A percentile compares a stretch with the other conserved stretches of the same genome.
Evolutionary conservation across 352 stramenopile species (phyloP).

Genomic region (Phytophthora kernoviae): DNA sequence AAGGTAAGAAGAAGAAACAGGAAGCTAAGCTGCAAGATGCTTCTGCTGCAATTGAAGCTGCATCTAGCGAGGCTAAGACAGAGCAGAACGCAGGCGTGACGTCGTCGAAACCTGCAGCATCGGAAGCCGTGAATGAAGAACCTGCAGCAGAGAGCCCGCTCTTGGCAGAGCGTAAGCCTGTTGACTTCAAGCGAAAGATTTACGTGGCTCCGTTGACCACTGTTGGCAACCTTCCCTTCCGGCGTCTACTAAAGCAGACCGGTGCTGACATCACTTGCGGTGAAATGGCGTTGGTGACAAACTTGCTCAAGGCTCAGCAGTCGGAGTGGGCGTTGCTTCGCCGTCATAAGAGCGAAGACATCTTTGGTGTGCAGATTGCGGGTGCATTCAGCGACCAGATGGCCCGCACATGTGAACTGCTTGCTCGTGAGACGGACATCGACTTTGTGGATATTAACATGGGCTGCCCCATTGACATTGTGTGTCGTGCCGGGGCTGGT

Average conservation of each 20-base stretch:
- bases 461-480: slow-evolving; percentile 98
- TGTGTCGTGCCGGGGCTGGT: slow-evolving; percentile 88
- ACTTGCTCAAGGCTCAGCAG: slow-evolving; percentile 93
- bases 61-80: neutral
- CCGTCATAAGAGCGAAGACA: slow-evolving; percentile 95
- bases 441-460: slow-evolving; percentile 99
- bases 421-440: slow-evolving; percentile 92
- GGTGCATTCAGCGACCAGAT: slow-evolving; percentile 94
- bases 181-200: slow-evolving; percentile 98
- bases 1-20: slow-evolving; percentile 38
- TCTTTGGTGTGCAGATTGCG: slow-evolving; percentile 98
- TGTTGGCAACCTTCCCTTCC: slow-evolving; percentile 99
- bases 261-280: slow-evolving; percentile 99
- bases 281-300: slow-evolving; percentile 97
- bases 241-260: slow-evolving; percentile 96
- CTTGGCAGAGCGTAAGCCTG: slow-evolving; percentile 84
- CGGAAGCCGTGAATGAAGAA: slow-evolving; percentile 23
- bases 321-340: slow-evolving; percentile 98
- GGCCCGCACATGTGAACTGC: slow-evolving; percentile 91
- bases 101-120: slow-evolving; percentile 9
- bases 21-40: slow-evolving; percentile 8
- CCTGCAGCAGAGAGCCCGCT: slow-evolving; percentile 50
- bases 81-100: no score
- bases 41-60: neutral
- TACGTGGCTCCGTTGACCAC: slow-evolving; percentile 99